Conservation (phyloP, 495 filamentous ascomycete species). For the Talaromyces wortmannii region DNA sequence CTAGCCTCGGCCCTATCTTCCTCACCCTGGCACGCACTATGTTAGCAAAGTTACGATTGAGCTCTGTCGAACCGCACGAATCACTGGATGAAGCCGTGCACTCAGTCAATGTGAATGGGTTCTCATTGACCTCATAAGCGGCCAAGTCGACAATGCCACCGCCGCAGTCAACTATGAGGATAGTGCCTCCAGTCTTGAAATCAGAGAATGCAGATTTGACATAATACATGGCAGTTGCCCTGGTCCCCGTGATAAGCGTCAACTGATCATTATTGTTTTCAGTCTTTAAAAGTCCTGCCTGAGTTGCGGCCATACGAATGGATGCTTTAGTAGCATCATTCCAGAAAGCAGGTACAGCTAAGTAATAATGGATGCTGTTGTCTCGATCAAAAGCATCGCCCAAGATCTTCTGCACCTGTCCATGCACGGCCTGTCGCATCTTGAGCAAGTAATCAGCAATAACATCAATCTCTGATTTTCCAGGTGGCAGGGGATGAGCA, state of each 20-base stretch:
- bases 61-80: conserved; percentile 68
- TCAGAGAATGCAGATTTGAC: conserved; percentile 70
- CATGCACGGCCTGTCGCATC: conserved; percentile 67
- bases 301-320: conserved; percentile 71
- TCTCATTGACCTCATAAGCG: conserved; percentile 75
- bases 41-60: conserved; percentile 74
- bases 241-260: conserved; percentile 67
- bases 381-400: conserved; percentile 72
- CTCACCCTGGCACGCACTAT: conserved; percentile 70
- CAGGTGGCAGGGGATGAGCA: conserved; percentile 68
- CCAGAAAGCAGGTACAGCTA: conserved; percentile 74
- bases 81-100: conserved; percentile 73
- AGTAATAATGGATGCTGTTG: conserved; percentile 68
- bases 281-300: conserved; percentile 67
- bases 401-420: conserved; percentile 66
- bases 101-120: conserved; percentile 67
- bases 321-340: conserved; percentile 75
- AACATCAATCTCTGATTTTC: conserved; percentile 75
- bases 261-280: conserved; percentile 71
- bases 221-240: conserved; percentile 72
- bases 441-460: conserved; percentile 76
- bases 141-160: conserved; percentile 76
- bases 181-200: conserved; percentile 66
- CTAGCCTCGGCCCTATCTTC: conserved; percentile 75
- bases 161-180: conserved; percentile 73